Evolutionary conservation across 1,139 yeast genomes (phyloP), one percentile per base, ranked within the genome.

Genomic region (Saccharomyces hybrid): DNA sequence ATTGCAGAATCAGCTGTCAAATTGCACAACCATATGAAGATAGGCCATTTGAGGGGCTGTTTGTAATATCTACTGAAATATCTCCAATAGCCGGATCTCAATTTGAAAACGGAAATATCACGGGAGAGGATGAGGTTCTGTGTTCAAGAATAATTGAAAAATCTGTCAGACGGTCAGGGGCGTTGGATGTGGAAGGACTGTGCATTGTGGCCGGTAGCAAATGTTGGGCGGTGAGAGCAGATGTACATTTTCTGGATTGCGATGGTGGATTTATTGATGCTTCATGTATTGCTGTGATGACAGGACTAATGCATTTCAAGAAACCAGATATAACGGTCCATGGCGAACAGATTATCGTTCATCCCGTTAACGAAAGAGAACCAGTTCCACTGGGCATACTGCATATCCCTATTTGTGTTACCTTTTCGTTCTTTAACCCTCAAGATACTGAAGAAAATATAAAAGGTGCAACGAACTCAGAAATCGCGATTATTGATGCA

Each of bases 211-310:
- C 97, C 0, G 98, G 98, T 1, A 80, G 83, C 57, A 84, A 88
- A 62, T 91, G 95, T 64, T 93, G 99, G 99, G 78, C 83, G 56
- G 76, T 93, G 16, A 78, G 95, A 55, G 97, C 95, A 0, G 98
- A 91, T 67, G 82, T 93, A 38, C 96, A 90, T 67, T 88, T 87
- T 62, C 73, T 93, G 59, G 86, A 90, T 66, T 88, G 82, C 65
- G 99, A 93, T 71, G 99, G 99, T 44, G 95, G 95, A 42, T 78
- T 93, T 47, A 83, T 91, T 48, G 99, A 93, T 70, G 87, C 90
- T 19, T 86, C 95, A 46, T 88, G 96, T 71, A 78, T 90, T 56
- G 98, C 93, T 0, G 96, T 90, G 19, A 86, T 90, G 79, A 81
- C 93, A 11, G 96, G 88, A 0, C 75, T 93, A 53, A 77, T 85